These are phyloP conservation scores for Chrysochromulina tobinii DNA, from an alignment of 78 protist genomes.

Conservation along the genomic window DNA sequence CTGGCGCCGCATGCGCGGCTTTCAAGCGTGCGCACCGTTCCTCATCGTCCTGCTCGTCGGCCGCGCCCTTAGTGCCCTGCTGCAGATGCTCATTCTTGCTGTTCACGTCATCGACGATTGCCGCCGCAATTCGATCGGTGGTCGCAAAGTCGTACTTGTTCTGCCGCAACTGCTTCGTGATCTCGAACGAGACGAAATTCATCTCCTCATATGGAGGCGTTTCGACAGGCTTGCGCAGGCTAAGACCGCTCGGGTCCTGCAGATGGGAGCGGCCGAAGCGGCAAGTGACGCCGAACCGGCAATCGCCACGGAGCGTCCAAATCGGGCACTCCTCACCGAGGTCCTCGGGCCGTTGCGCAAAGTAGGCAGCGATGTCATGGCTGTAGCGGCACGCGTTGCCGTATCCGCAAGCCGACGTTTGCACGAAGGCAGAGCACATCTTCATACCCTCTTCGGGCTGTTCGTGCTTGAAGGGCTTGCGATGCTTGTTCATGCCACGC, in stretches of 20 bases:
- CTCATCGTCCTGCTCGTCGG: background rate
- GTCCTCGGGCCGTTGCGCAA: background rate
- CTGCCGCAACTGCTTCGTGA: background rate
- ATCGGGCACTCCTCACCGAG: conserved; percentile 16
- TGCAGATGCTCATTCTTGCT: too few relatives aligned
- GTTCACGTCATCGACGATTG: background rate
- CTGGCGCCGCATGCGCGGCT: background rate
- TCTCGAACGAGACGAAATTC: background rate
- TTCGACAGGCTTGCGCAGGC: background rate
- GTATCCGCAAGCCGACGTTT: background rate
- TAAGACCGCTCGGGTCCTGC: background rate
- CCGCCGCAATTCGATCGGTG: background rate
- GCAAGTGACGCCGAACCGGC: conserved; percentile 21
- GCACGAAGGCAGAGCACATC: background rate
- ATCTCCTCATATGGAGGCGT: background rate
- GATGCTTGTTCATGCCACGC: conserved; percentile 12
- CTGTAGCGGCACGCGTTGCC: conserved; percentile 24
- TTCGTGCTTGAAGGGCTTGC: background rate
- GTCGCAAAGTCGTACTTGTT: background rate
- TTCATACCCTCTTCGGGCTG: background rate
- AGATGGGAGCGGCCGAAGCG: background rate
- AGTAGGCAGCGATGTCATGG: conserved; percentile 30
- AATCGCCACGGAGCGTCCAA: background rate
- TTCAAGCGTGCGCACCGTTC: background rate
- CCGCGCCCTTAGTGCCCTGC: background rate